Conservation (phyloP, 1,284 basidiomycete species). For the Naganishia albida region DNA sequence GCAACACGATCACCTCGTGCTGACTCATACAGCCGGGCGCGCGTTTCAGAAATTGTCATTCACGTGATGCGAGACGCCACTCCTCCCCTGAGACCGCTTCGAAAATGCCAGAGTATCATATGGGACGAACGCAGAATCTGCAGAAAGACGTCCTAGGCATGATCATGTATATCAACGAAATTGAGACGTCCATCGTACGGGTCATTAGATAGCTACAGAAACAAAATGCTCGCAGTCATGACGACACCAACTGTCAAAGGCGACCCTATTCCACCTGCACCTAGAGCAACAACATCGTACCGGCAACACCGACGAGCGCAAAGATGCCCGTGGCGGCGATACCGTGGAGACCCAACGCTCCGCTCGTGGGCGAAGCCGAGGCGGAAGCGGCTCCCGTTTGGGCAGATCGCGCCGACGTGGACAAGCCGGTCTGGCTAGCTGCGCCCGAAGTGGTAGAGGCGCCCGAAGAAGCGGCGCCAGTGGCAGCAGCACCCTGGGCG, state of each 20-base stretch:
- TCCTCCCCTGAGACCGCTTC: no score
- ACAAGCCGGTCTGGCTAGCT: constrained; percentile 31
- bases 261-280: neutral
- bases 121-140: no score
- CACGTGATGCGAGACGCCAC: neutral
- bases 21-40: constrained; percentile 4
- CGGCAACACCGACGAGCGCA: constrained; percentile 36
- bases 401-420: constrained; percentile 13
- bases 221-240: neutral
- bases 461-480: constrained; percentile 25
- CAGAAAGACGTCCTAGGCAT: neutral
- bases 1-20: neutral
- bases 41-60: constrained; percentile 6
- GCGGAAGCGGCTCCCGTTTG: constrained; percentile 16
- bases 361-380: constrained; percentile 2
- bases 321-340: constrained; percentile 31
- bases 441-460: constrained; percentile 20
- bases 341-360: constrained; percentile 16
- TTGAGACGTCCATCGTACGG: constrained; percentile 1
- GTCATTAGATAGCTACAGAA: constrained; percentile 10
- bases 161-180: neutral
- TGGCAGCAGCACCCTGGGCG: constrained; percentile 31
- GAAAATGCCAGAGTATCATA: no score
- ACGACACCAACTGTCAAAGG: neutral
- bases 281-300: constrained; percentile 33